Conservation (phyloP, 176 grass and related monocot genomes). For the Avena sativa region DNA sequence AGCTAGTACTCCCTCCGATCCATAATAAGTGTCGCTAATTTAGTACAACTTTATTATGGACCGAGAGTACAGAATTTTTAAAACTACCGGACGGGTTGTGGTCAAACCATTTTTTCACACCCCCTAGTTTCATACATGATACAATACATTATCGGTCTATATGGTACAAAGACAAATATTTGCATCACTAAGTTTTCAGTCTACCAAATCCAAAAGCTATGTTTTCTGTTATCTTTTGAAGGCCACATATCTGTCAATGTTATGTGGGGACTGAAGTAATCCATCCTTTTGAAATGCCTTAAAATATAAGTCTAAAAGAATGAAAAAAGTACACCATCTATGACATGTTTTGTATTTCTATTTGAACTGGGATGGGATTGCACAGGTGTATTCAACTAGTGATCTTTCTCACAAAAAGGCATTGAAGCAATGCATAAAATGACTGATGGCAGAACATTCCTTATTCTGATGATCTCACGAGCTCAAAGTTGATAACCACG, state of each 20-base stretch:
- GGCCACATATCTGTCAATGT: background rate
- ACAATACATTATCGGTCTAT: background rate
- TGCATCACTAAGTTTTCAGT: conserved; percentile 9
- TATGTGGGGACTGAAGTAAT: background rate
- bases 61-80: too few species aligned
- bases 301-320: conserved; percentile 23
- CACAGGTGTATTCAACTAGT: conserved; percentile 16
- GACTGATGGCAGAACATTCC: conserved; percentile 18
- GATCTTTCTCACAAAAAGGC: background rate
- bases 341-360: conserved; percentile 14
- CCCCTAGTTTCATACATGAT: conserved; percentile 9
- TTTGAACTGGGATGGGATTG: conserved; percentile 6
- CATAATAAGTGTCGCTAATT: too few species aligned
- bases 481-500: background rate
- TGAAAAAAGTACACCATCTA: background rate
- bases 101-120: too few species aligned
- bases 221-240: conserved; percentile 18
- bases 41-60: too few species aligned
- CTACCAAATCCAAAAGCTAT: background rate
- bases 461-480: conserved; percentile 1
- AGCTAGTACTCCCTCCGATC: too few species aligned
- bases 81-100: too few species aligned
- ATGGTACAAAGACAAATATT: background rate
- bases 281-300: background rate
- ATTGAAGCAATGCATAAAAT: conserved; percentile 21